Conservation (phyloP, 2,329 filamentous ascomycete species). For the Exophiala phaeomuriformis region DNA sequence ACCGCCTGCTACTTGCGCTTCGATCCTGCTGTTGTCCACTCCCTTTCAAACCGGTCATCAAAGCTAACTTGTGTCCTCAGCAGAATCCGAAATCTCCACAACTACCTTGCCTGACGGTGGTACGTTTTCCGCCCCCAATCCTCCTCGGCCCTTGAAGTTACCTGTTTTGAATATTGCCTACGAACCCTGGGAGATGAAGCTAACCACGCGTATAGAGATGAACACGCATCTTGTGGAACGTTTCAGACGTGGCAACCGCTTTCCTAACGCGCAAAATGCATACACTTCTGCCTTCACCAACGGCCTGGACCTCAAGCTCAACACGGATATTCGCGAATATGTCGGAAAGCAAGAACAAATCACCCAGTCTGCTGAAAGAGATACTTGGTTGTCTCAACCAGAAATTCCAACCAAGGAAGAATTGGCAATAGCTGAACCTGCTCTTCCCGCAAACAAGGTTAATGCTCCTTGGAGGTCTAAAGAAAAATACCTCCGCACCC, state of each 20-base stretch:
- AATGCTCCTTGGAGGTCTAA: conserved; percentile 53
- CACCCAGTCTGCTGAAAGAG: conserved; percentile 28
- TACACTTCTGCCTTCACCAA: background rate
- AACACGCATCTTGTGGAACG: conserved; percentile 24
- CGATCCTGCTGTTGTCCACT: background rate
- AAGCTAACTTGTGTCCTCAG: background rate
- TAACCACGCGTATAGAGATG: conserved; percentile 13
- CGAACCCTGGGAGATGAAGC: too few relatives aligned
- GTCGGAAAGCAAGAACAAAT: conserved; percentile 29
- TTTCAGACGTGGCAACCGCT: conserved; percentile 12
- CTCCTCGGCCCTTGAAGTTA: background rate
- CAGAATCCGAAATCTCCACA: background rate
- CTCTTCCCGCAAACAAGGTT: conserved; percentile 49
- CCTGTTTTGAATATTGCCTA: too few relatives aligned
- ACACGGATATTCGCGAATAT: conserved; percentile 24
- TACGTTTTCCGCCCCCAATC: background rate
- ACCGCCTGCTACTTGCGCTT: background rate
- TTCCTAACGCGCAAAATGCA: conserved; percentile 4
- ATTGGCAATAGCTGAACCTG: conserved; percentile 30
- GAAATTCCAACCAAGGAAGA: conserved; percentile 38
- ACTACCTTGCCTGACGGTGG: conserved; percentile 4
- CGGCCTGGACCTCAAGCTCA: conserved; percentile 15
- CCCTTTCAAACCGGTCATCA: background rate
- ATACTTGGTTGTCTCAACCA: conserved; percentile 34
- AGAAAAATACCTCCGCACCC: conserved; percentile 60